Conservation (phyloP, 768 basidiomycete genomes). For the Nidularia sp. region DNA sequence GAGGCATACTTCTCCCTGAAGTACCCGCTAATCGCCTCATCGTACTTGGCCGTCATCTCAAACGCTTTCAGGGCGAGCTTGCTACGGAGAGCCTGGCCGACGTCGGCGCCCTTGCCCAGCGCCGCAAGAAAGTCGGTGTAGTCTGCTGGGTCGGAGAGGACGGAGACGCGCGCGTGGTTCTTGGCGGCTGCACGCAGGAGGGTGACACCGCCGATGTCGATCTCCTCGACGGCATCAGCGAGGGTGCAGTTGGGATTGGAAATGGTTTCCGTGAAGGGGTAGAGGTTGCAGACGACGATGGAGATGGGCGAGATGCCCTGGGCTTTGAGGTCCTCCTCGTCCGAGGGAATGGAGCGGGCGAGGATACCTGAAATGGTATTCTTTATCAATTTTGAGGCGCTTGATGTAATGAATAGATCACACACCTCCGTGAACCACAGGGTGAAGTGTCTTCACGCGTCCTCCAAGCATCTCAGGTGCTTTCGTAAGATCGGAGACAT, state of each 20-base stretch:
- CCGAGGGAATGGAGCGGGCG: constrained; percentile 86
- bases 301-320: constrained; percentile 90
- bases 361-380: constrained; percentile 67
- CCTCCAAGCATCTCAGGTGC: constrained; percentile 99
- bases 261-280: constrained; percentile 93
- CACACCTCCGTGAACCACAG: constrained; percentile 93
- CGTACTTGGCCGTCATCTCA: constrained; percentile 92
- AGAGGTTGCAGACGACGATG: constrained; percentile 98
- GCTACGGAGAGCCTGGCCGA: constrained; percentile 66
- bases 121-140: constrained; percentile 77
- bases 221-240: constrained; percentile 92
- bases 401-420: background rate
- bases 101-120: constrained; percentile 59
- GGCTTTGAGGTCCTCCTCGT: constrained; percentile 77
- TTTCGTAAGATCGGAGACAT: constrained; percentile 96
- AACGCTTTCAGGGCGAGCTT: constrained; percentile 95
- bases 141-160: constrained; percentile 86
- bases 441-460: constrained; percentile 96
- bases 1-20: constrained; percentile 95
- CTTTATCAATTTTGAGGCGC: no score
- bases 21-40: constrained; percentile 93
- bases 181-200: constrained; percentile 97
- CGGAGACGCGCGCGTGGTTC: constrained; percentile 90
- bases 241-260: constrained; percentile 86
- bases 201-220: constrained; percentile 98